phyloP scores from a whole-genome alignment of 495 filamentous ascomycete species.

The Aspergillus sparsus region DNA sequence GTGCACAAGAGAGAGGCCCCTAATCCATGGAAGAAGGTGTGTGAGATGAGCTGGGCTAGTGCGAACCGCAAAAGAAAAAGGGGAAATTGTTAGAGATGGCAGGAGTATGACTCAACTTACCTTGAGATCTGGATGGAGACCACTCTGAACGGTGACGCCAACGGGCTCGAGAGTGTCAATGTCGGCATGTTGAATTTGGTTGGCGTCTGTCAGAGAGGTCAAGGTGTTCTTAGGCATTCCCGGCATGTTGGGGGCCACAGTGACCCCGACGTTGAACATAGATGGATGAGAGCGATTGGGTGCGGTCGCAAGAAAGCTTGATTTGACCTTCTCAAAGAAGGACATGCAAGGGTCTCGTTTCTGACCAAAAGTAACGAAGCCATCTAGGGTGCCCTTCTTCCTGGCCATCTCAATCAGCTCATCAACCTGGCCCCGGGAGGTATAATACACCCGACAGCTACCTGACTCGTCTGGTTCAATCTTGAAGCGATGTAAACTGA shows the following conservation, averaged over 20 bases:
- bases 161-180: conserved; percentile 20
- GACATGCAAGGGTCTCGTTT: conserved; percentile 19
- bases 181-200: conserved; percentile 12
- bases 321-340: conserved; percentile 20
- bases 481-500: conserved; percentile 18
- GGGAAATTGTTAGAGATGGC: not conserved
- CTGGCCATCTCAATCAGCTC: conserved; percentile 19
- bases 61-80: not conserved
- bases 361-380: conserved; percentile 19
- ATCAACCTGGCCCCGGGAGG: conserved; percentile 18
- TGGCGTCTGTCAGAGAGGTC: conserved; percentile 16
- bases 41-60: not conserved
- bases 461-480: conserved; percentile 8
- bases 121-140: conserved; percentile 18
- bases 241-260: conserved; percentile 18
- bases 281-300: not conserved
- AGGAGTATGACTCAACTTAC: conserved; percentile 13
- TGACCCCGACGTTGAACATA: conserved; percentile 15
- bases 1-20: conserved; percentile 21
- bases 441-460: conserved; percentile 18
- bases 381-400: conserved; percentile 2
- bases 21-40: not conserved
- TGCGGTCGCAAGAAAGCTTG: conserved; percentile 6
- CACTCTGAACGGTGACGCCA: conserved; percentile 13
- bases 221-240: conserved; percentile 7